phyloP scores from a whole-genome alignment of 768 basidiomycete genomes.

The Boletus barrowsii region DNA sequence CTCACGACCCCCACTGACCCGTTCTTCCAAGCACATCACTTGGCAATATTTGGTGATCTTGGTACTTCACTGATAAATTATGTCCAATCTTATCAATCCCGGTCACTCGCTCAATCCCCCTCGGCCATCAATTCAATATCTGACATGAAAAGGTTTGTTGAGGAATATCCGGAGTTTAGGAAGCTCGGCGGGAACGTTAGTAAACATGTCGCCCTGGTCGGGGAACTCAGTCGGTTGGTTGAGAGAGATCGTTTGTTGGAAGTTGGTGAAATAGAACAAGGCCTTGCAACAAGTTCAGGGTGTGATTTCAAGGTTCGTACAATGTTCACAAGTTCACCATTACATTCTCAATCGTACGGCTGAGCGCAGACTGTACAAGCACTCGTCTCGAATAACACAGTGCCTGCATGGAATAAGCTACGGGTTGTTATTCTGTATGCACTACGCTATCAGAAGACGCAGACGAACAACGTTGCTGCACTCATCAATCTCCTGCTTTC shows the following conservation, averaged over 20 bases:
- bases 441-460: slow-evolving; percentile 89
- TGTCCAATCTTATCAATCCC: slow-evolving; percentile 88
- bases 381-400: slow-evolving; percentile 60
- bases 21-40: slow-evolving; percentile 88
- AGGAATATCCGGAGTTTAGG: slow-evolving; percentile 96
- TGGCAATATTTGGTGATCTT: slow-evolving; percentile 95
- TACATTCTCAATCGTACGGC: neutral
- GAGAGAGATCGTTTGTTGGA: slow-evolving; percentile 82
- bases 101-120: slow-evolving; percentile 71
- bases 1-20: slow-evolving; percentile 88
- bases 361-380: slow-evolving; percentile 71
- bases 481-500: slow-evolving; percentile 71
- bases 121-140: slow-evolving; percentile 86
- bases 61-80: slow-evolving; percentile 89
- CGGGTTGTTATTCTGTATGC: slow-evolving; percentile 90
- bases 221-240: slow-evolving; percentile 90
- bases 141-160: slow-evolving; percentile 97
- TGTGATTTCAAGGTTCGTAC: slow-evolving; percentile 76
- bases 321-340: neutral
- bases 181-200: slow-evolving; percentile 97
- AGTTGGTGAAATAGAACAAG: slow-evolving; percentile 94
- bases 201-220: slow-evolving; percentile 96
- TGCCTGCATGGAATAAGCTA: slow-evolving; percentile 81
- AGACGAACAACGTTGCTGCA: slow-evolving; percentile 76
- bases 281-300: slow-evolving; percentile 87